Percentiles rank a stretch among this genome's conserved stretches.
phyloP scores from a whole-genome alignment of 768 basidiomycete genomes.

The Lentinus tigrinus region DNA sequence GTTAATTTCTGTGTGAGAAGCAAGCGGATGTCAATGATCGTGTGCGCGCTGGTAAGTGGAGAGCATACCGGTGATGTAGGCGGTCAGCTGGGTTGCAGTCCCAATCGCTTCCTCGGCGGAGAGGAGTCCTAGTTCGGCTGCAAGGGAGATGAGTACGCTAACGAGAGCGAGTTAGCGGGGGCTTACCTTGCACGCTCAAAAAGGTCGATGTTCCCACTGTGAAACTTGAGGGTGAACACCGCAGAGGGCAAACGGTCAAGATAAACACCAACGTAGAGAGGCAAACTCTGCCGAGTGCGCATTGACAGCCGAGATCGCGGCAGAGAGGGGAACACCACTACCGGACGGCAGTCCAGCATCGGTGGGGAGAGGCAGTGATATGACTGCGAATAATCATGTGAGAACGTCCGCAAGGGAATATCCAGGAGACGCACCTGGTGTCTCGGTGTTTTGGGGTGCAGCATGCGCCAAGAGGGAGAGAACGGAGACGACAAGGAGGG shows the following conservation, averaged over 20 bases:
- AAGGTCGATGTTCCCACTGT: conserved; percentile 4
- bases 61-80: conserved; percentile 1
- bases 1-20: conserved; percentile 4
- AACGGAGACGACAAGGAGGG: not conserved
- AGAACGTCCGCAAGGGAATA: not conserved
- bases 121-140: not conserved
- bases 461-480: not conserved
- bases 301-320: not conserved
- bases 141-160: not conserved
- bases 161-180: not conserved
- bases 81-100: conserved; percentile 2
- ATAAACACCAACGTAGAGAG: not conserved
- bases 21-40: not conserved
- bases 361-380: too few relatives aligned
- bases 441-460: not conserved
- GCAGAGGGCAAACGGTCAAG: not conserved
- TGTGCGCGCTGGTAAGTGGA: too few relatives aligned
- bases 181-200: not conserved
- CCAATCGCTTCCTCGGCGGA: conserved; percentile 1
- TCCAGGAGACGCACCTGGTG: not conserved
- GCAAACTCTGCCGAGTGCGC: not conserved
- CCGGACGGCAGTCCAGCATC: too few relatives aligned
- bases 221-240: too few relatives aligned
- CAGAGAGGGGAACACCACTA: not conserved
- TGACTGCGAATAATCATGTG: not conserved